Percentiles rank a stretch among this genome's conserved stretches.
Conservation (phyloP, 2,329 filamentous ascomycete genomes). For the Alternaria consortialis region DNA sequence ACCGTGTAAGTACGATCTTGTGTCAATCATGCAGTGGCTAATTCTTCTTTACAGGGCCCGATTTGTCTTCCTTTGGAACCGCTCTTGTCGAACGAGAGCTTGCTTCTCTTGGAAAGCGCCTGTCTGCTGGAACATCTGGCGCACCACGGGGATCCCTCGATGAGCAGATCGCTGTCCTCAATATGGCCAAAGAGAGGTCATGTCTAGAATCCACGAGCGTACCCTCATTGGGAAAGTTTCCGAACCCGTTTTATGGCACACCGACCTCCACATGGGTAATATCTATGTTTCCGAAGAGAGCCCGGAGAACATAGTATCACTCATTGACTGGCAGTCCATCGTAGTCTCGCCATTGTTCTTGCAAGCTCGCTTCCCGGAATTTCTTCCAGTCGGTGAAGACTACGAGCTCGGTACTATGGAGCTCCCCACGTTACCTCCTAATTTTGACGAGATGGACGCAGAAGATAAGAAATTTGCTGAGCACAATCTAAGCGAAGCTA, state of each 20-base stretch:
- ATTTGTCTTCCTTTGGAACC: constrained; percentile 27
- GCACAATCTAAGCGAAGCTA: constrained; percentile 16
- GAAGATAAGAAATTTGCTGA: constrained; percentile 13
- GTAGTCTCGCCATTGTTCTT: constrained; percentile 28
- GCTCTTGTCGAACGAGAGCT: constrained; percentile 32
- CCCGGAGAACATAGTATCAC: constrained; percentile 25
- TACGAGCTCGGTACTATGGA: constrained; percentile 17
- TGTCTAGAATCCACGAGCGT: constrained; percentile 16
- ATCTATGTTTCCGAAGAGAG: constrained; percentile 40
- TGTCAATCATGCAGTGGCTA: neutral
- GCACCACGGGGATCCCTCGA: constrained; percentile 23
- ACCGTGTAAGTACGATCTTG: constrained; percentile 21
- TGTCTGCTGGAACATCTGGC: neutral
- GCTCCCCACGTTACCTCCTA: constrained; percentile 15
- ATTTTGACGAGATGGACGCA: constrained; percentile 20
- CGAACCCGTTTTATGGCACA: constrained; percentile 29
- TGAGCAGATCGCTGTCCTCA: constrained; percentile 22
- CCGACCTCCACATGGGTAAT: constrained; percentile 53
- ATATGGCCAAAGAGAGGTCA: constrained; percentile 23
- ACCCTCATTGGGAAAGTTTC: constrained; percentile 17
- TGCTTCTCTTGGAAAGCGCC: constrained; percentile 10
- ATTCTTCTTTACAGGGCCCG: constrained; percentile 24
- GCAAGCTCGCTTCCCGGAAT: constrained; percentile 30
- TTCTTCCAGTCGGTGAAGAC: constrained; percentile 26
- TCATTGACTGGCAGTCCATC: constrained; percentile 39